Conservation (phyloP, 805 yeast genomes). For the Suhomyces pyralidae region DNA sequence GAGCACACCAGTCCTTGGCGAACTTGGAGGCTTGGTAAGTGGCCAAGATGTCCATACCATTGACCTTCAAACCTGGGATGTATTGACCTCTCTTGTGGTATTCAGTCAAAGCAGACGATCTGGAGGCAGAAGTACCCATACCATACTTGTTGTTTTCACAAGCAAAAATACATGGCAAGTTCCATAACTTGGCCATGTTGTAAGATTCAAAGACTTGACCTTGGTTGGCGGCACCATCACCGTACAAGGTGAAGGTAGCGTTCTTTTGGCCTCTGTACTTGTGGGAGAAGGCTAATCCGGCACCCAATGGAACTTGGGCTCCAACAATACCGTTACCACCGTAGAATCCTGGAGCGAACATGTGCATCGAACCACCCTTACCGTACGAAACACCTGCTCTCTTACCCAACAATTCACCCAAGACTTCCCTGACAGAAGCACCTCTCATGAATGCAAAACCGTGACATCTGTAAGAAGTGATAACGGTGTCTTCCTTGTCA, state of each 20-base stretch:
- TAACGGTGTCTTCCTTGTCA: slow-evolving; percentile 78
- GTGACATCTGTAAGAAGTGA: slow-evolving; percentile 98
- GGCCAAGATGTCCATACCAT: slow-evolving; percentile 98
- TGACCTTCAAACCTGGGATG: slow-evolving; percentile 97
- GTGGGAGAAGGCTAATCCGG: slow-evolving; percentile 98
- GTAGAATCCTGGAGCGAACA: slow-evolving; percentile 92
- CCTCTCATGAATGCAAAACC: slow-evolving; percentile 98
- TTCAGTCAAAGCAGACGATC: slow-evolving; percentile 95
- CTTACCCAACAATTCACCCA: slow-evolving; percentile 97
- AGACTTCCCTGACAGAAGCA: slow-evolving; percentile 80
- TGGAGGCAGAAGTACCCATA: slow-evolving; percentile 98
- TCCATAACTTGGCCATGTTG: slow-evolving; percentile 99
- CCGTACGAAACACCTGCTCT: slow-evolving; percentile 94
- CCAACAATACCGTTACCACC: slow-evolving; percentile 99
- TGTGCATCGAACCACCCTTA: slow-evolving; percentile 99
- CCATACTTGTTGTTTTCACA: slow-evolving; percentile 99
- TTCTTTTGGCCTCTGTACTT: slow-evolving; percentile 78
- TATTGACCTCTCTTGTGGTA: slow-evolving; percentile 99
- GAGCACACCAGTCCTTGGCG: slow-evolving; percentile 92
- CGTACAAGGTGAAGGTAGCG: slow-evolving; percentile 87
- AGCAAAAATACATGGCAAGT: slow-evolving; percentile 89
- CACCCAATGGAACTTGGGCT: slow-evolving; percentile 98
- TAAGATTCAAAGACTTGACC: slow-evolving; percentile 97
- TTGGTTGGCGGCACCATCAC: slow-evolving; percentile 99
- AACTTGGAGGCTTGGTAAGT: slow-evolving; percentile 93